phyloP scores from a whole-genome alignment of 176 grass and related monocot genomes.

The Coix lacrymajobi region DNA sequence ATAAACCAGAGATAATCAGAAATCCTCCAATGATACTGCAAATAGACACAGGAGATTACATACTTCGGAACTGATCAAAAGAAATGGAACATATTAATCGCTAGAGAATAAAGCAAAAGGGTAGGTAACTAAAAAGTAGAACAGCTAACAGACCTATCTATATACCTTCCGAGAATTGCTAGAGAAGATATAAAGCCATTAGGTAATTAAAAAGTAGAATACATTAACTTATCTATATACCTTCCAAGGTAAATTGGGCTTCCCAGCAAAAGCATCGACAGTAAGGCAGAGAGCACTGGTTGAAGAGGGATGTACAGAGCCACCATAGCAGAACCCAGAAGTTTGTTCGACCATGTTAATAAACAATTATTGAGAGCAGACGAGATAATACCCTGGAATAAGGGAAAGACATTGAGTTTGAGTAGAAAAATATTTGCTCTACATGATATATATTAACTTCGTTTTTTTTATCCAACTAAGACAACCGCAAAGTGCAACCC shows the following conservation, averaged over 20 bases:
- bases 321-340: conserved; percentile 77
- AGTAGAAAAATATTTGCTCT: neutral
- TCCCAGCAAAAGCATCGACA: conserved; percentile 71
- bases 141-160: neutral
- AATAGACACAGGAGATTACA: conserved; percentile 21
- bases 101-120: neutral
- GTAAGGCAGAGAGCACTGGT: conserved; percentile 61
- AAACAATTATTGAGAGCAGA: conserved; percentile 69
- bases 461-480: neutral
- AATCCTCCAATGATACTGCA: conserved; percentile 82
- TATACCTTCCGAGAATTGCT: neutral
- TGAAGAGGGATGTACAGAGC: conserved; percentile 85
- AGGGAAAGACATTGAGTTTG: neutral
- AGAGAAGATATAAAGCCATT: neutral
- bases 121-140: neutral
- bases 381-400: conserved; percentile 61
- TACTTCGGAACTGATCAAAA: conserved; percentile 23
- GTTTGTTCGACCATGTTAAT: conserved; percentile 93
- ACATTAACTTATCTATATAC: conserved; percentile 36
- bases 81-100: neutral
- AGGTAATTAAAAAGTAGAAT: neutral
- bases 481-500: neutral
- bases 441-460: neutral
- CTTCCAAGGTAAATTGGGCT: conserved; percentile 84
- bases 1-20: conserved; percentile 76